phyloP scores from a whole-genome alignment of 2,329 filamentous ascomycete genomes.

The Teratosphaeriaceae sp. region DNA sequence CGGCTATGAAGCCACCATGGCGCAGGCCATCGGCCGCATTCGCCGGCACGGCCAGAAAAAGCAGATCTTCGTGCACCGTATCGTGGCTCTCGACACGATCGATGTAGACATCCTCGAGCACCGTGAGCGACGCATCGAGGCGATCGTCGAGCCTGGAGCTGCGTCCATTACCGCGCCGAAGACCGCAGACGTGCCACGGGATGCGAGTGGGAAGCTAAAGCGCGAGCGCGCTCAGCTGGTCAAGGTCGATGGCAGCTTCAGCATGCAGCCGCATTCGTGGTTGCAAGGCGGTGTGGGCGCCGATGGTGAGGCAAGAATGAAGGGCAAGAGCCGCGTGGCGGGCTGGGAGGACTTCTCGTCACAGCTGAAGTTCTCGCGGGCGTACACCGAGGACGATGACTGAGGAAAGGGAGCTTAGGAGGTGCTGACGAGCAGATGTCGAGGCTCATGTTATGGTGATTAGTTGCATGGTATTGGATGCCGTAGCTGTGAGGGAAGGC shows the following conservation, averaged over 20 bases:
- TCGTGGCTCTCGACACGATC: slow-evolving; percentile 71
- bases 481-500: no score
- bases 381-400: slow-evolving; percentile 27
- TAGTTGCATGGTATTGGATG: no score
- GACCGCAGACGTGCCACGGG: slow-evolving; percentile 8
- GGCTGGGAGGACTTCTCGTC: slow-evolving; percentile 29
- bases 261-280: slow-evolving; percentile 28
- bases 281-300: slow-evolving; percentile 13
- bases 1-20: slow-evolving; percentile 52
- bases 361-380: slow-evolving; percentile 28
- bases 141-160: slow-evolving; percentile 17
- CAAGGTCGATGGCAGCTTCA: slow-evolving; percentile 22
- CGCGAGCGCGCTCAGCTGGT: slow-evolving; percentile 28
- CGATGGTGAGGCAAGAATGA: slow-evolving; percentile 12
- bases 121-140: slow-evolving; percentile 29
- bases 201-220: slow-evolving; percentile 3
- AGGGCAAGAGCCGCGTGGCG: slow-evolving; percentile 19
- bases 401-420: slow-evolving; percentile 6
- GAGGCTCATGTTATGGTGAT: no score
- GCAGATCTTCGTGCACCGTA: slow-evolving; percentile 56
- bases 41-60: slow-evolving; percentile 53
- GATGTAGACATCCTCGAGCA: slow-evolving; percentile 44
- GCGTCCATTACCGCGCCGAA: slow-evolving; percentile 11
- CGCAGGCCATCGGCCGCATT: slow-evolving; percentile 56
- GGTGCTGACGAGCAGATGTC: no score